A percentile compares a stretch with the other conserved stretches of the same genome.
These are phyloP conservation scores for Phoenix dactylifera DNA, from an alignment of 176 grass and related monocot genomes.

Conservation along the genomic window DNA sequence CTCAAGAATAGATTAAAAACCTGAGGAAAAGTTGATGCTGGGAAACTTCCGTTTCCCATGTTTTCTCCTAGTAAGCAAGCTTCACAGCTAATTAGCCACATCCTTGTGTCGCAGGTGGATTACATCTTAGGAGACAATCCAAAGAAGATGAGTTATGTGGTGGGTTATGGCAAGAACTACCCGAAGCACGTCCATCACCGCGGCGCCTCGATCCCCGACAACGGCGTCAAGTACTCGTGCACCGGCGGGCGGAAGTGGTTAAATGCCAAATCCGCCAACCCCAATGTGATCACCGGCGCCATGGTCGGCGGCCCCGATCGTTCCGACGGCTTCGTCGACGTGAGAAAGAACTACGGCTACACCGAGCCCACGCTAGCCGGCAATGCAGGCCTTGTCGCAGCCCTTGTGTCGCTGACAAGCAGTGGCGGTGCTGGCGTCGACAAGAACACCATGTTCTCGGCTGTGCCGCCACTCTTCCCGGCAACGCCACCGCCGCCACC, in stretches of 20 bases:
- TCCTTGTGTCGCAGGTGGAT: slow-evolving; percentile 26
- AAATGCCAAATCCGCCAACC: slow-evolving; percentile 48
- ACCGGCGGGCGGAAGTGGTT: slow-evolving; percentile 69
- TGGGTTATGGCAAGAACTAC: slow-evolving; percentile 43
- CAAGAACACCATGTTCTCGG: slow-evolving; percentile 96
- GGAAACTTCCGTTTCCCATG: no score
- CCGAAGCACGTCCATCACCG: slow-evolving; percentile 44
- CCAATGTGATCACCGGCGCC: slow-evolving; percentile 69
- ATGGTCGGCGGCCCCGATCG: slow-evolving; percentile 85
- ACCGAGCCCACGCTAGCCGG: slow-evolving; percentile 83
- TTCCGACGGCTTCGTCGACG: slow-evolving; percentile 57
- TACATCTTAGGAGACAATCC: slow-evolving; percentile 57
- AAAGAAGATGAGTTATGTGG: slow-evolving; percentile 43
- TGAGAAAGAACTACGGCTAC: slow-evolving; percentile 40
- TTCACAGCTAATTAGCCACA: no score
- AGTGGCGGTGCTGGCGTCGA: slow-evolving; percentile 45
- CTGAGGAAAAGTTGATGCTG: no score
- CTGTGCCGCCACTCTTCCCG: slow-evolving; percentile 78
- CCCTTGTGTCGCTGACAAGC: slow-evolving; percentile 70
- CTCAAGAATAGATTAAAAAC: no score
- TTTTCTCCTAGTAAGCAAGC: no score
- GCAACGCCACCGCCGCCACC: slow-evolving; percentile 58
- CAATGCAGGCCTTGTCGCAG: slow-evolving; percentile 76
- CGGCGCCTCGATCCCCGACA: slow-evolving; percentile 41
- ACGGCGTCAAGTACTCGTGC: slow-evolving; percentile 81